phyloP scores from a whole-genome alignment of 352 stramenopile genomes.

The Nothophytophthora sp. region DNA sequence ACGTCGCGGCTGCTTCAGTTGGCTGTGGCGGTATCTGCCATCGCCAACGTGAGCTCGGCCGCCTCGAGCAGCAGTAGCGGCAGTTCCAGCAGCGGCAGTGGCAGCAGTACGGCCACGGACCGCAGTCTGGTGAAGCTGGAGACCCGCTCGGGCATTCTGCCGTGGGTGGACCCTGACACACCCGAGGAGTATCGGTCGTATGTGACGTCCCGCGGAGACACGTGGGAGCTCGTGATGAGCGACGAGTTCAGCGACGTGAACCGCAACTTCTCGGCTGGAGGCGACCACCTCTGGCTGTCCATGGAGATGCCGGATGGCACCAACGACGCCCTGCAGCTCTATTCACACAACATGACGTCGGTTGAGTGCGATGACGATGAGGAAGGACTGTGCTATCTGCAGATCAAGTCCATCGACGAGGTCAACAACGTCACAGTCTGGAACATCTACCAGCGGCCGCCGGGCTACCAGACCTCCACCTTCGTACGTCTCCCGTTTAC shows the following conservation, averaged over 20 bases:
- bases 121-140: slow-evolving; percentile 30
- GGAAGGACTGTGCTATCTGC: slow-evolving; percentile 51
- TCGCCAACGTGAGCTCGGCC: slow-evolving; percentile 17
- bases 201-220: slow-evolving; percentile 47
- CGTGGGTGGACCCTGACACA: slow-evolving; percentile 67
- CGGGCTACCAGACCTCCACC: slow-evolving; percentile 47
- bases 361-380: slow-evolving; percentile 49
- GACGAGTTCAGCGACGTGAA: slow-evolving; percentile 58
- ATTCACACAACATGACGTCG: slow-evolving; percentile 67
- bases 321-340: slow-evolving; percentile 63
- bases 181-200: slow-evolving; percentile 46
- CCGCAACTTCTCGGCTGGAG: slow-evolving; percentile 57
- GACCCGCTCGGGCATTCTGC: slow-evolving; percentile 41
- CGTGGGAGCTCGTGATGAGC: slow-evolving; percentile 66
- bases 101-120: slow-evolving; percentile 18
- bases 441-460: slow-evolving; percentile 65
- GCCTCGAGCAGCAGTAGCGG: slow-evolving; percentile 7
- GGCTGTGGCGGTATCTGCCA: slow-evolving; percentile 1
- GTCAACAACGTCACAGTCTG: slow-evolving; percentile 64
- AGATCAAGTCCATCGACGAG: slow-evolving; percentile 55
- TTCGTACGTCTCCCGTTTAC: slow-evolving; percentile 32
- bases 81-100: not conserved
- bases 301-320: slow-evolving; percentile 73
- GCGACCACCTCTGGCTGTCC: slow-evolving; percentile 63
- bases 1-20: slow-evolving; percentile 2